Evolutionary conservation across 2,329 filamentous ascomycete genomes (phyloP).

Genomic region (Aspergillus hortae): DNA sequence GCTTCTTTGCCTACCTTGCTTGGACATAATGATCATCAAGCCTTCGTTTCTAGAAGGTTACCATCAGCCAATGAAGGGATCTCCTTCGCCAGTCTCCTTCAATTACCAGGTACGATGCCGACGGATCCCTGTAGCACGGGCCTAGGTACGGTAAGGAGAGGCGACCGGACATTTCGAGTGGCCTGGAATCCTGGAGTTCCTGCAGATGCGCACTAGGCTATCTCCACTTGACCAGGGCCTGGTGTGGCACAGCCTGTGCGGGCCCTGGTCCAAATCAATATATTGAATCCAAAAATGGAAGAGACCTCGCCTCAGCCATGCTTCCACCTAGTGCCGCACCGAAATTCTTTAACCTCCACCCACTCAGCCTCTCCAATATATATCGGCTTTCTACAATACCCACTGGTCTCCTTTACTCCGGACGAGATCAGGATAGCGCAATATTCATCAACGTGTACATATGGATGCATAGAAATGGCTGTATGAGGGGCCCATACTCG

Average conservation of each 20-base stretch:
- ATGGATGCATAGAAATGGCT: neutral
- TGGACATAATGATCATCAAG: neutral
- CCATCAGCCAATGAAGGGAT: neutral
- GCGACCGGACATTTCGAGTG: slow-evolving; percentile 15
- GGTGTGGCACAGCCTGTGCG: neutral
- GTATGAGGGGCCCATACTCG: neutral
- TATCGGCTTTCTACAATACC: neutral
- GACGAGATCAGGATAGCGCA: neutral
- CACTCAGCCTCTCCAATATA: neutral
- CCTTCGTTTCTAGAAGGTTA: neutral
- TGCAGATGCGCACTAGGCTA: slow-evolving; percentile 7
- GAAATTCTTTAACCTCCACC: neutral
- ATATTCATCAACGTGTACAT: neutral
- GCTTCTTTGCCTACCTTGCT: neutral
- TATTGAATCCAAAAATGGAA: slow-evolving; percentile 6
- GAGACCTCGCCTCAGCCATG: neutral
- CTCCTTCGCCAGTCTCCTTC: neutral
- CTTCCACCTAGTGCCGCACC: neutral
- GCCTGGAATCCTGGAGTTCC: slow-evolving; percentile 13
- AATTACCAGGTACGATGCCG: neutral
- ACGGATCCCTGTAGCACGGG: slow-evolving; percentile 21
- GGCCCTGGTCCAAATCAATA: slow-evolving; percentile 9
- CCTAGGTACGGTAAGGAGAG: slow-evolving; percentile 25
- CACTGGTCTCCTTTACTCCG: neutral
- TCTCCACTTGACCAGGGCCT: slow-evolving; percentile 1